phyloP scores from a whole-genome alignment of 2,329 filamentous ascomycete genomes.

The Nemania diffusa region DNA sequence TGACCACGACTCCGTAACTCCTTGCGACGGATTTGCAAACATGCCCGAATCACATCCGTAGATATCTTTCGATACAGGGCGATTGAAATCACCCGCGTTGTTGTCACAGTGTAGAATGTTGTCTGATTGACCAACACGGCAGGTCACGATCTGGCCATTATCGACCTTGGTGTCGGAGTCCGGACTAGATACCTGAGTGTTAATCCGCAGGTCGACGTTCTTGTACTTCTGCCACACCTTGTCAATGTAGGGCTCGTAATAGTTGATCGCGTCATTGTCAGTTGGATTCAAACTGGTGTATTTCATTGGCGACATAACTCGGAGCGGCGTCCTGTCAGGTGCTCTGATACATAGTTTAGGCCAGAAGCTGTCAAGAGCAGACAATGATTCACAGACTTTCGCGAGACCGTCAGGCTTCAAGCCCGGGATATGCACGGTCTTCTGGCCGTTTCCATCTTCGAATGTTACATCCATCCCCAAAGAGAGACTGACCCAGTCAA shows the following conservation, averaged over 20 bases:
- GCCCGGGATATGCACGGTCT: conserved; percentile 50
- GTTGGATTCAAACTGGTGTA: conserved; percentile 43
- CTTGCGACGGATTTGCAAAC: conserved; percentile 49
- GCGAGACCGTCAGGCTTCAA: conserved; percentile 50
- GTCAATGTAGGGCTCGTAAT: conserved; percentile 57
- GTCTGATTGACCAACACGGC: conserved; percentile 48
- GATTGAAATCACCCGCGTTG: conserved; percentile 53
- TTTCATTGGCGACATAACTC: conserved; percentile 56
- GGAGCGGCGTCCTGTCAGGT: conserved; percentile 50
- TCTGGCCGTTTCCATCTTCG: conserved; percentile 42
- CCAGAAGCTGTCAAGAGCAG: conserved; percentile 52
- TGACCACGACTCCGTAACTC: conserved; percentile 46
- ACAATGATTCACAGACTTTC: conserved; percentile 54
- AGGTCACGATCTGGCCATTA: conserved; percentile 47
- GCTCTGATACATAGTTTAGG: conserved; percentile 52
- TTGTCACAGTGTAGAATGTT: conserved; percentile 51
- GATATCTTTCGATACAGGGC: conserved; percentile 56
- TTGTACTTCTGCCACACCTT: conserved; percentile 56
- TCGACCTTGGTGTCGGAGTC: conserved; percentile 21
- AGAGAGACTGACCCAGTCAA: conserved; percentile 61
- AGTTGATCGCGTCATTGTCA: conserved; percentile 43
- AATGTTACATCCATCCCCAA: conserved; percentile 58
- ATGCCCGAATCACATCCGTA: conserved; percentile 60
- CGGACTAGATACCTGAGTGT: conserved; percentile 51
- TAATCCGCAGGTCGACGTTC: conserved; percentile 50